Evolutionary conservation across 768 basidiomycete species (phyloP).

Genomic region (Mycena latifolia): DNA sequence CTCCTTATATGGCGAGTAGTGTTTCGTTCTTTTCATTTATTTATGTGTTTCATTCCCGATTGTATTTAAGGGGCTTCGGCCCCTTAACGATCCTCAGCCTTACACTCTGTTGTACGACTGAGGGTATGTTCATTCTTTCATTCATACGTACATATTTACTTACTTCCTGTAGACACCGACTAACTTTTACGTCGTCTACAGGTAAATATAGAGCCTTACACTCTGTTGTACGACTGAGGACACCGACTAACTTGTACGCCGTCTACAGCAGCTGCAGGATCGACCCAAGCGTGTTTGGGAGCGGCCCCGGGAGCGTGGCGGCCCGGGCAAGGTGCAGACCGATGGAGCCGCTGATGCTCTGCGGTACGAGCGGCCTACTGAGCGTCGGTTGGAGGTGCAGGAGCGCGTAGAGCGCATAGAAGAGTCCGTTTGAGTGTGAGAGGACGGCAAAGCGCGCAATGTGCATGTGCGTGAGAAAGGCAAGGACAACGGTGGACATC

Average conservation of each 20-base stretch:
- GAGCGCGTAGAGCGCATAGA: constrained; percentile 33
- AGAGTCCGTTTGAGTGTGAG: constrained; percentile 35
- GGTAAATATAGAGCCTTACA: constrained; percentile 3
- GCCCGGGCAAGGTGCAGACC: constrained; percentile 27
- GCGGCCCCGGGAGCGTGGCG: constrained; percentile 19
- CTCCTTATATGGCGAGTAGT: too few species aligned
- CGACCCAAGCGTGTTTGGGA: constrained; percentile 28
- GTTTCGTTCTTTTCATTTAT: too few species aligned
- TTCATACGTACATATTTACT: too few species aligned
- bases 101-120: too few species aligned
- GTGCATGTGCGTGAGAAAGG: constrained; percentile 22
- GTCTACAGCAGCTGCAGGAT: constrained; percentile 18
- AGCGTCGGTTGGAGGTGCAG: constrained; percentile 24
- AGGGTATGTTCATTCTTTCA: too few species aligned
- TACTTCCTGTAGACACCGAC: neutral
- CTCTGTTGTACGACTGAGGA: constrained; percentile 1
- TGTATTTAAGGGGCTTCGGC: too few species aligned
- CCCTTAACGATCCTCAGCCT: too few species aligned
- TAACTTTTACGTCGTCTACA: neutral
- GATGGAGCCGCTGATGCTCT: constrained; percentile 25
- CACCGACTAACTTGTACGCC: neutral
- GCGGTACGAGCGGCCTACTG: constrained; percentile 22
- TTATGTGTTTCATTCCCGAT: too few species aligned
- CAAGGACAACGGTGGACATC: constrained; percentile 32
- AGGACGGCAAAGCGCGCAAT: constrained; percentile 29